These are phyloP conservation scores for Globisporangium spiculum DNA, from an alignment of 352 stramenopile species.

Conservation along the genomic window DNA sequence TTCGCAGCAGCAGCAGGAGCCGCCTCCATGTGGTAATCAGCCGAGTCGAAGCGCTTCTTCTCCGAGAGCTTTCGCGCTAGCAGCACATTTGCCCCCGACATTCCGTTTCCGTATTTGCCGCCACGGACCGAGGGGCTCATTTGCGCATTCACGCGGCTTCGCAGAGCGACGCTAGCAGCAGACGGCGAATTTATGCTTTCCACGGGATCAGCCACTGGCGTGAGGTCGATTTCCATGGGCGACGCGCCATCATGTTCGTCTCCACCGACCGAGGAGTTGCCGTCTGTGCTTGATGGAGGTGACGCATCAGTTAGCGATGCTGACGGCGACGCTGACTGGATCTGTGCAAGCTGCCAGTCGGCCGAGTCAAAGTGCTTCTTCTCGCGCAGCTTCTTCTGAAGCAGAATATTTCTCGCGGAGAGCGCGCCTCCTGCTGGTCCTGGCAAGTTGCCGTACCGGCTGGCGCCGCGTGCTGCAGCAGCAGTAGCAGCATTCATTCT, in stretches of 20 bases:
- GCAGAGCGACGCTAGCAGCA: slow-evolving; percentile 24
- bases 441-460: slow-evolving; percentile 23
- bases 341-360: slow-evolving; percentile 64
- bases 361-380: slow-evolving; percentile 74
- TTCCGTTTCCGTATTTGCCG: slow-evolving; percentile 36
- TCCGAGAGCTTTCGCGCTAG: slow-evolving; percentile 33
- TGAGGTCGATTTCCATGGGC: slow-evolving; percentile 32
- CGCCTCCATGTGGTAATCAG: slow-evolving; percentile 31
- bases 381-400: slow-evolving; percentile 71
- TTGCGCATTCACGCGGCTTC: slow-evolving; percentile 28
- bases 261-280: neutral
- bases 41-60: slow-evolving; percentile 38
- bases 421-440: slow-evolving; percentile 29
- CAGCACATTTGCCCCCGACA: slow-evolving; percentile 35
- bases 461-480: slow-evolving; percentile 3
- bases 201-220: slow-evolving; percentile 12
- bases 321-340: slow-evolving; percentile 14
- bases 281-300: slow-evolving; percentile 17
- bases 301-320: neutral
- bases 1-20: neutral
- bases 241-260: slow-evolving; percentile 12
- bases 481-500: neutral
- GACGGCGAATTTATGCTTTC: slow-evolving; percentile 48
- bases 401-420: slow-evolving; percentile 60
- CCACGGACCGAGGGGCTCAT: slow-evolving; percentile 54